Evolutionary conservation across 257 asterid species (phyloP).

Genomic region (Asclepias syriaca): DNA sequence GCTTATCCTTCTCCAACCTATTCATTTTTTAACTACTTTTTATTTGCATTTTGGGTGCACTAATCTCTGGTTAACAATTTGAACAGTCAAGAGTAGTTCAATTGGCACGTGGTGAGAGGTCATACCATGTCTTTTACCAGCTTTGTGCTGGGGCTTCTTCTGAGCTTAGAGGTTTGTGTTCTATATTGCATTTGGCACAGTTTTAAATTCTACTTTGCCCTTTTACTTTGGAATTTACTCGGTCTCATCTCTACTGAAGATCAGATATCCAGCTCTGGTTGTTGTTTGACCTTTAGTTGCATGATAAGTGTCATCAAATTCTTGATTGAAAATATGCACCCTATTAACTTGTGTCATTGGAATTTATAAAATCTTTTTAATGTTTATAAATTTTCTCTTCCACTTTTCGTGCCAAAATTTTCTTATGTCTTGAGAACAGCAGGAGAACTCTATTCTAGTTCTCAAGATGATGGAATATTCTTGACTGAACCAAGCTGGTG

Average conservation of each 20-base stretch:
- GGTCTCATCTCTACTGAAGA: not conserved
- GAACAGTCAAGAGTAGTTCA: conserved; percentile 92
- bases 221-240: not conserved
- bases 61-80: conserved; percentile 30
- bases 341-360: not conserved
- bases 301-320: not conserved
- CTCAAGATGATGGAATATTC: not conserved
- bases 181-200: conserved; percentile 1
- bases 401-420: not conserved
- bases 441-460: conserved; percentile 1
- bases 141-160: conserved; percentile 93
- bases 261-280: not conserved
- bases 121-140: conserved; percentile 89
- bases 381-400: not conserved
- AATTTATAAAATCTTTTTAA: not conserved
- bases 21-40: not conserved
- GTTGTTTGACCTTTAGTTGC: not conserved
- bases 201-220: not conserved
- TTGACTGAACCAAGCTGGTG: not conserved
- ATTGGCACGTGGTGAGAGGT: conserved; percentile 69
- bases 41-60: conserved; percentile 13
- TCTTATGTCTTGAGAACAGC: not conserved
- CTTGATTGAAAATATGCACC: not conserved
- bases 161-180: conserved; percentile 61
- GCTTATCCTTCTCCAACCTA: conserved; percentile 20